phyloP scores from a whole-genome alignment of 257 asterid species.

The Nicotiana paniculata region DNA sequence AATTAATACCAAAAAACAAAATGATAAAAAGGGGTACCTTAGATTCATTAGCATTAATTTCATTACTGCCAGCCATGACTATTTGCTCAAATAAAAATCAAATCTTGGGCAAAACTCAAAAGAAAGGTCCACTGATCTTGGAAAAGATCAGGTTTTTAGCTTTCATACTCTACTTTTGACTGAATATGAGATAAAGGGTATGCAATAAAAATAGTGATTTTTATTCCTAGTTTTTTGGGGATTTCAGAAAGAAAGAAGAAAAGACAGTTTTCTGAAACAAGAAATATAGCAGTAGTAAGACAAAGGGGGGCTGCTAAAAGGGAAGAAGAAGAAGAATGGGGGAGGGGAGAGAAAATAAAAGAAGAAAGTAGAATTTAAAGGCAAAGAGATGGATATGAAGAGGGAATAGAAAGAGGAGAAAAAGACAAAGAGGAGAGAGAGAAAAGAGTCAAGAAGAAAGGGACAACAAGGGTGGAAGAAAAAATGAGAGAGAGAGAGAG shows the following conservation, averaged over 20 bases:
- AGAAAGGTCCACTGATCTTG: background rate
- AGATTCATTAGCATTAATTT: constrained; percentile 41
- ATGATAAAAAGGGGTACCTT: constrained; percentile 27
- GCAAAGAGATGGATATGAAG: background rate
- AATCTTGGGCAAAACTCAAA: constrained; percentile 4
- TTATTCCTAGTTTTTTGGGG: background rate
- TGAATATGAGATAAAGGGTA: background rate
- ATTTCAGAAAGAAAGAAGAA: constrained; percentile 11
- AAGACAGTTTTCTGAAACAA: constrained; percentile 30
- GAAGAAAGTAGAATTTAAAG: background rate
- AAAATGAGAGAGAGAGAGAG: background rate
- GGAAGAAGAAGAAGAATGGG: background rate
- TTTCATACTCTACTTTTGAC: constrained; percentile 22
- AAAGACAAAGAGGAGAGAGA: background rate
- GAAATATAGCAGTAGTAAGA: background rate
- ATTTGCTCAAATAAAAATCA: background rate
- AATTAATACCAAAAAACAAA: background rate
- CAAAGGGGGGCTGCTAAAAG: background rate
- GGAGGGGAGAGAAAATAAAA: background rate
- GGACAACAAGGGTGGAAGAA: background rate
- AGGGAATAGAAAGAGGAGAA: constrained; percentile 2
- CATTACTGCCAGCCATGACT: constrained; percentile 39
- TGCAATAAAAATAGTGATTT: background rate
- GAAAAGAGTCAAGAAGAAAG: background rate
- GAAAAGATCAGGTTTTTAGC: constrained; percentile 13